These are phyloP conservation scores for Entophlyctis luteolus DNA, from an alignment of 192 early-diverging fungal genomes.

Conservation along the genomic window DNA sequence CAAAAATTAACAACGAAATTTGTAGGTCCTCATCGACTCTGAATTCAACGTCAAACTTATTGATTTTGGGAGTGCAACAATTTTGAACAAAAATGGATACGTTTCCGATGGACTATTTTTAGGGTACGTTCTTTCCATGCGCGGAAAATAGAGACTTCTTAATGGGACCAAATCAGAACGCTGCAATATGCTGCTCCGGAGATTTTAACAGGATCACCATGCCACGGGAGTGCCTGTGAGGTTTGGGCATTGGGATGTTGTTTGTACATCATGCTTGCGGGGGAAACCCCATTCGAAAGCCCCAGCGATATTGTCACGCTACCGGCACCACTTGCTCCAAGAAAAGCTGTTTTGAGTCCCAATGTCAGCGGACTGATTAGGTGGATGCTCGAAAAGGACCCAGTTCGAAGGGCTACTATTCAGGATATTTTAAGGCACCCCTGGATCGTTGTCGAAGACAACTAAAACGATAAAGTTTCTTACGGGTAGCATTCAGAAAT, in stretches of 20 bases:
- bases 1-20: not conserved
- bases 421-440: conserved; percentile 50
- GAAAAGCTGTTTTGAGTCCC: conserved; percentile 31
- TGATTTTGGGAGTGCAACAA: conserved; percentile 62
- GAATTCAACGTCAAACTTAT: conserved; percentile 56
- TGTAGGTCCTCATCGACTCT: conserved; percentile 41
- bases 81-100: conserved; percentile 17
- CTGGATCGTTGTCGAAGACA: conserved; percentile 29
- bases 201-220: conserved; percentile 48
- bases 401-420: conserved; percentile 56
- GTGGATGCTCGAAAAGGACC: conserved; percentile 65
- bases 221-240: conserved; percentile 50
- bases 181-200: conserved; percentile 55
- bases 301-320: conserved; percentile 21
- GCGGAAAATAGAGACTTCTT: not conserved
- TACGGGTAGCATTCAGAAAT: no score
- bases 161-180: conserved; percentile 21
- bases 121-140: conserved; percentile 36
- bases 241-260: conserved; percentile 58
- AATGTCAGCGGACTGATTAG: conserved; percentile 52
- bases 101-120: conserved; percentile 41
- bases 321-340: conserved; percentile 8
- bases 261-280: conserved; percentile 55
- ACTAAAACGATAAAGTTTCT: no score
- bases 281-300: conserved; percentile 46